A percentile compares a stretch with the other conserved stretches of the same genome.
phyloP scores from a whole-genome alignment of 2,329 filamentous ascomycete genomes.

The Pseudogymnoascus sp. region DNA sequence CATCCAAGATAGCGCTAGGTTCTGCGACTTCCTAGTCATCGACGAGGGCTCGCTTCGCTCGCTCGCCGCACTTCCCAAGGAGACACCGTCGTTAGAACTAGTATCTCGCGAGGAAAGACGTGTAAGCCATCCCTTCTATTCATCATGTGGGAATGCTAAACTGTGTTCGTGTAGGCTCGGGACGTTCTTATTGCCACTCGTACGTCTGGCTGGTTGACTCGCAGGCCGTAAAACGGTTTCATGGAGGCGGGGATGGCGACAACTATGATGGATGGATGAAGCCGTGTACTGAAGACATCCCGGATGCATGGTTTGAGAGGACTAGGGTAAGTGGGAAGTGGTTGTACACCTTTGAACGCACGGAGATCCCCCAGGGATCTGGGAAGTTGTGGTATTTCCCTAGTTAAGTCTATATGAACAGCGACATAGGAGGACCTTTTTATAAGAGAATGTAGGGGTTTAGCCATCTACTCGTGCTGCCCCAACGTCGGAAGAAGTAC shows the following conservation, averaged over 20 bases:
- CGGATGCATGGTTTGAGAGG: neutral
- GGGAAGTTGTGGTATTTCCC: neutral
- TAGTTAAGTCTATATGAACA: neutral
- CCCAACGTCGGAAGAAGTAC: no score
- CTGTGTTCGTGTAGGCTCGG: neutral
- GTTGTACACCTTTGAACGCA: neutral
- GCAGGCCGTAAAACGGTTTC: neutral
- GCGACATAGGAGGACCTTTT: neutral
- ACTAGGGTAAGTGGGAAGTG: neutral
- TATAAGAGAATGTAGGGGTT: no score
- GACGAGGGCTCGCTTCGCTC: neutral
- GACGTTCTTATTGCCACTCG: neutral
- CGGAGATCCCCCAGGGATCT: neutral
- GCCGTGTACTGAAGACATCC: neutral
- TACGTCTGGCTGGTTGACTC: neutral
- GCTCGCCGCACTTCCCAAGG: neutral
- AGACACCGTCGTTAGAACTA: neutral
- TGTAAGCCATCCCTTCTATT: neutral
- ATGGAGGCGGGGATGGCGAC: neutral
- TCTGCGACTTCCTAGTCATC: constrained; percentile 1
- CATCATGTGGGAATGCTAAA: neutral
- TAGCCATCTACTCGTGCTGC: no score
- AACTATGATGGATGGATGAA: constrained; percentile 5
- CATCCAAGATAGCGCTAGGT: neutral
- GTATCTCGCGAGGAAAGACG: neutral